Percentiles rank a stretch among this genome's conserved stretches.
phyloP scores from a whole-genome alignment of 805 yeast species.

The Metschnikowia borealis region DNA sequence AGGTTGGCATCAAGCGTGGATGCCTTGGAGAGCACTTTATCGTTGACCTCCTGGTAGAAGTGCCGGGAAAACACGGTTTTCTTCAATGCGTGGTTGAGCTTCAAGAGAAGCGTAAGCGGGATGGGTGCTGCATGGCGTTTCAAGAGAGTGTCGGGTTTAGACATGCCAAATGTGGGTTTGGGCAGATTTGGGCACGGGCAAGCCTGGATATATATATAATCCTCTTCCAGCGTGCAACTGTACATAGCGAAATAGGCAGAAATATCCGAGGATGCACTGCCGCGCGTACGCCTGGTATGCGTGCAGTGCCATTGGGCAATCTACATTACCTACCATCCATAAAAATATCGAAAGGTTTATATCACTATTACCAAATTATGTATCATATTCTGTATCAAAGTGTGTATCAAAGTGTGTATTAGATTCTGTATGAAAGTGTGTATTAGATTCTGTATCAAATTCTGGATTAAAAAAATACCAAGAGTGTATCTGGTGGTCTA shows the following conservation, averaged over 20 bases:
- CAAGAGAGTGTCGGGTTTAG: not conserved
- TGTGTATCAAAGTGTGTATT: no score
- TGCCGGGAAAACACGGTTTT: slow-evolving; percentile 35
- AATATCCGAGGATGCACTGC: slow-evolving; percentile 3
- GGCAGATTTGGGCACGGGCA: not conserved
- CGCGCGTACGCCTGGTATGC: not conserved
- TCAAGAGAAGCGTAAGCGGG: slow-evolving; percentile 24
- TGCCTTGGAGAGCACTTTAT: slow-evolving; percentile 32
- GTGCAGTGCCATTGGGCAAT: slow-evolving; percentile 1
- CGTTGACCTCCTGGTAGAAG: slow-evolving; percentile 40
- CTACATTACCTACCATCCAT: no score
- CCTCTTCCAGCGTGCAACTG: not conserved
- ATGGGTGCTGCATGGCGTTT: slow-evolving; percentile 4
- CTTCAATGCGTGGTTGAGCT: slow-evolving; percentile 25
- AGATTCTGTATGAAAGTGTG: no score
- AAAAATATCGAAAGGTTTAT: no score
- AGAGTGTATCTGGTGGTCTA: not conserved
- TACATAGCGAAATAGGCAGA: not conserved
- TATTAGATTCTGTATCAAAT: no score
- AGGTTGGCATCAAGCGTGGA: slow-evolving; percentile 36
- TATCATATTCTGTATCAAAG: no score
- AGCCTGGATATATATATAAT: not conserved
- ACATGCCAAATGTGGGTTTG: not conserved
- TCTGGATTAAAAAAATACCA: no score
- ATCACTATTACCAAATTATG: no score